Conservation (phyloP, 2,329 filamentous ascomycete genomes). For the Teratosphaeria gauchensis region DNA sequence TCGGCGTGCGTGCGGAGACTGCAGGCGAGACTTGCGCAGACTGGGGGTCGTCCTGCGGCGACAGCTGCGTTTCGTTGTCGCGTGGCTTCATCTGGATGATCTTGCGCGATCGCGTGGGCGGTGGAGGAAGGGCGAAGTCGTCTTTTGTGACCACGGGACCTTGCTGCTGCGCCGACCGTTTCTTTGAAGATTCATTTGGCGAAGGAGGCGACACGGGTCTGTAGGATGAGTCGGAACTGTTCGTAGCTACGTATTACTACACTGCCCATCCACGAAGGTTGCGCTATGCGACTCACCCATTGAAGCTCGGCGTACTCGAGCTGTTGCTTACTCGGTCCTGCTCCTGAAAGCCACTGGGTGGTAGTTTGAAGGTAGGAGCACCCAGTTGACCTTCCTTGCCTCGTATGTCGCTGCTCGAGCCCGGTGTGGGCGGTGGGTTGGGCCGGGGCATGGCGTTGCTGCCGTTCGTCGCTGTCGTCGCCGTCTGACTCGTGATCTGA, state of each 20-base stretch:
- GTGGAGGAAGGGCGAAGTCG: slow-evolving; percentile 75
- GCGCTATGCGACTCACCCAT: slow-evolving; percentile 13
- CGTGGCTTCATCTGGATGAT: slow-evolving; percentile 96
- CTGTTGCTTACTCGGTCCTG: slow-evolving; percentile 35
- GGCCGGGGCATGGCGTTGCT: slow-evolving; percentile 53
- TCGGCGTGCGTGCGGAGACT: slow-evolving; percentile 4
- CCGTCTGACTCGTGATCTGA: slow-evolving; percentile 4
- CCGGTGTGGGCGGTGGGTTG: slow-evolving; percentile 63
- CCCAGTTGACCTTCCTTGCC: slow-evolving; percentile 55
- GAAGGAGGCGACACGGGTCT: slow-evolving; percentile 37
- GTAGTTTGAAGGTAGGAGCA: slow-evolving; percentile 64
- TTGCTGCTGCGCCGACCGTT: slow-evolving; percentile 18
- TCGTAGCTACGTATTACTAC: neutral
- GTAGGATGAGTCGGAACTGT: slow-evolving; percentile 42
- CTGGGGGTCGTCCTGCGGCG: neutral
- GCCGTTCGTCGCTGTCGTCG: slow-evolving; percentile 3
- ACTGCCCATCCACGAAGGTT: neutral
- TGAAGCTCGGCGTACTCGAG: slow-evolving; percentile 38
- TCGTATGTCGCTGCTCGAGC: slow-evolving; percentile 69
- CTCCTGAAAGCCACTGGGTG: slow-evolving; percentile 58
- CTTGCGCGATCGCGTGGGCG: slow-evolving; percentile 82
- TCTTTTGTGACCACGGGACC: slow-evolving; percentile 39
- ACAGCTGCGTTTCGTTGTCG: slow-evolving; percentile 26
- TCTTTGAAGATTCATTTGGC: slow-evolving; percentile 26
- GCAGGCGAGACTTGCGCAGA: neutral